Evolutionary conservation across 148 eudicot species (phyloP).

Genomic region (Oxyria digyna): DNA sequence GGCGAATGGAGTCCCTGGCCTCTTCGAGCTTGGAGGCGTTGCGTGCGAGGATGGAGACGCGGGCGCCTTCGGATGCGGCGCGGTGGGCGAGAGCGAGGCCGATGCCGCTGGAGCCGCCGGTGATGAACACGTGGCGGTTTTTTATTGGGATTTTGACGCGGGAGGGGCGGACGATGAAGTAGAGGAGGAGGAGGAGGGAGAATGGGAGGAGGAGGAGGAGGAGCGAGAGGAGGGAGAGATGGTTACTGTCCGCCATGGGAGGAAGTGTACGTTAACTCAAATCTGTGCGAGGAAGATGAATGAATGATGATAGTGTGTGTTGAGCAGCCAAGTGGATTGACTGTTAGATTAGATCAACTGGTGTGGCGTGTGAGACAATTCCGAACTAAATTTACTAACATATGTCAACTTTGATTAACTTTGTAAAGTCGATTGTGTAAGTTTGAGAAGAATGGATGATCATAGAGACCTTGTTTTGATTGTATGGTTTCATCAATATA

Average conservation of each 20-base stretch:
- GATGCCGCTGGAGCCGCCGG: constrained; percentile 98
- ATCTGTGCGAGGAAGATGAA: background rate
- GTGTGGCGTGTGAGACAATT: too few species aligned
- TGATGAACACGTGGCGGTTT: constrained; percentile 82
- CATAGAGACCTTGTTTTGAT: too few species aligned
- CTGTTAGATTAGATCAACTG: too few species aligned
- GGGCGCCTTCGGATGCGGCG: constrained; percentile 52
- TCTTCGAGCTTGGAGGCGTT: constrained; percentile 32
- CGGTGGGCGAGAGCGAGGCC: constrained; percentile 74
- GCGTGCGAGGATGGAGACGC: constrained; percentile 73
- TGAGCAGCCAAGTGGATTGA: too few species aligned
- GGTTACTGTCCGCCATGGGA: constrained; percentile 1
- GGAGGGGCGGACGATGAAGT: constrained; percentile 12
- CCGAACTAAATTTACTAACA: too few species aligned
- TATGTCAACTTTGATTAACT: too few species aligned
- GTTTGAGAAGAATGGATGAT: too few species aligned
- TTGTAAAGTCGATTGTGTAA: too few species aligned
- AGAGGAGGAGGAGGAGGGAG: constrained; percentile 8
- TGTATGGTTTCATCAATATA: too few species aligned
- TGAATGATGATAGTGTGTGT: too few species aligned
- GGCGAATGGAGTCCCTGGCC: constrained; percentile 44
- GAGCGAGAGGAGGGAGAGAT: constrained; percentile 8
- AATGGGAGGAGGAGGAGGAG: constrained; percentile 13
- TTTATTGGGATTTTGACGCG: constrained; percentile 47
- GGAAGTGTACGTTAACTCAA: background rate